Base-by-base conservation (phyloP, 1,139 yeast genomes). In the Blastobotrys petasosporus region DNA sequence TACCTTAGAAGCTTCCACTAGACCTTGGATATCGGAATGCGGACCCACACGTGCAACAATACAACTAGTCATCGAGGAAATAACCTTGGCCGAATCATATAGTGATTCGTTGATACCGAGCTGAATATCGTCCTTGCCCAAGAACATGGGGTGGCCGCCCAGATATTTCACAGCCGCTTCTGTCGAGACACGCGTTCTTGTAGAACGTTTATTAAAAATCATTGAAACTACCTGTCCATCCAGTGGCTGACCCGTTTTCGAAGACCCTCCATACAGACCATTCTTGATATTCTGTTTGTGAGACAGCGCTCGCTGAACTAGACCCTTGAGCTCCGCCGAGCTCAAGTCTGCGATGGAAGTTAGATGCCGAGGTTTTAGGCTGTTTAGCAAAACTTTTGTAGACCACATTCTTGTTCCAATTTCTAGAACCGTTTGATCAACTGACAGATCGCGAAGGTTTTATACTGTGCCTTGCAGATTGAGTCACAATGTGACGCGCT, bases 121-220 rank as follows among this genome's bases (percentile, higher is more conserved):
- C 68, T 92, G 98, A 60, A 92, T 92, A 60, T 92, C 98, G 56
- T 90, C 97, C 59, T 84, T 86, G 45, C 98, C 97, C 54, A 92
- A 74, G 61, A 92, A 92, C 94, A 92, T 85, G 11, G 98, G 96
- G 55, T 82, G 94, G 6, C 94, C 98, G 15, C 98, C 98, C 54
- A 92, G 84, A 62, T 83, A 90, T 1, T 87, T 76, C 12, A 90
- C 86, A 3, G 98, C 98, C 44, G 95, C 97, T 66, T 92, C 98
- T 3, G 92, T 77, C 37, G 97, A 87, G 37, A 92, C 79, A 66
- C 98, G 79, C 32, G 98, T 92, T 68, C 98, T 78, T 29, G 98
- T 92, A 8, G 96, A 85, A 66, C 98, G 79, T 65, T 92, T 92
- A 49, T 88, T 76, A 64, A 92, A 92, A 41, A 92, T 65, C 63